Base-by-base conservation (phyloP, 352 stramenopile species). In the Blastocystis sp. region DNA sequence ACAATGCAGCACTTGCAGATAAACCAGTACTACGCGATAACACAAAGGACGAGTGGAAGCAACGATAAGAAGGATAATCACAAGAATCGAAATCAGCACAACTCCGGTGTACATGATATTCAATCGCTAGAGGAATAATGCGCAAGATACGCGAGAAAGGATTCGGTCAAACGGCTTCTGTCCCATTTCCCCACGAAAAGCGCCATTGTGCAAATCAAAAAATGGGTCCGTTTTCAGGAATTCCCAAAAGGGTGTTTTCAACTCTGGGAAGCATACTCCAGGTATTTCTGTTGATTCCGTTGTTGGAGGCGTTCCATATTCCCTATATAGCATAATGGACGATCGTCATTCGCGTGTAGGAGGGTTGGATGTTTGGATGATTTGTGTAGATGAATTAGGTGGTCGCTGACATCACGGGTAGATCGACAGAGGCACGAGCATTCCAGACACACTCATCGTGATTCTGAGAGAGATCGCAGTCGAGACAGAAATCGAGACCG, bases 1-100 rank as follows among this genome's bases (percentile, higher is more conserved):
- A 90, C 62, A 21, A 79, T 71, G 19, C 43, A 64, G 38, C 71
- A 81, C 52, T 81, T 81, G 57, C 71, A 81, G 10, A 81, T 66
- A 24, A 81, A 81, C 74, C 74, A 84, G 45, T 84, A 84, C 74
- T 84, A 84, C 48, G 14, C 28, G 38, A 54, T 9, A 28, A 3
- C 3, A 60, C 34, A 71, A n/a, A 71, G 3, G 42, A 6, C 66
- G 4, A 52, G 42, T 17, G 9, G 52, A 60, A 28, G 9, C 7
- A 57, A 76, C 66, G 7, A 76, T 57, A 17, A 76, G 66, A 2
- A 76, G 6, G 2, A 76, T 19, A 57, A 48, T 48, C n/a, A 76
- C 52, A 3, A 76, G 24, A n/a, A 76, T 54, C 11, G 21, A 59
- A 21, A 76, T 34, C 48, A 60, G 52, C 14, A 76, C 19, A 21